A percentile compares a stretch with the other conserved stretches of the same genome.
These are phyloP conservation scores for Cytauxzoon felis DNA, from an alignment of 169 alveolate species.

Conservation along the genomic window DNA sequence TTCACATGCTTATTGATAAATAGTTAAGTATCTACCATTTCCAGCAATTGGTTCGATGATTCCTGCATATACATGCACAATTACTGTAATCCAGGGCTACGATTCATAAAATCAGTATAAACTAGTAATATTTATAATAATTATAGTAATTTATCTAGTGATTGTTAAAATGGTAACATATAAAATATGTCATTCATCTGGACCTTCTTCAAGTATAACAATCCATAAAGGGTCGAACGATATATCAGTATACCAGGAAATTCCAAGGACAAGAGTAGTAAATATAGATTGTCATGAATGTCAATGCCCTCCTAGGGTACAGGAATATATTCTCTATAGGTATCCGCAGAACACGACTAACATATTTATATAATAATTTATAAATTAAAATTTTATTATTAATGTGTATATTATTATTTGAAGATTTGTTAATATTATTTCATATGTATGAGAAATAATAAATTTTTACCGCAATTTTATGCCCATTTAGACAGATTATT, in stretches of 20 bases:
- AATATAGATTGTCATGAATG: not conserved
- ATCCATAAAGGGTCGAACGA: slow-evolving; percentile 2
- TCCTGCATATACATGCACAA: not conserved
- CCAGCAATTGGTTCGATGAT: not conserved
- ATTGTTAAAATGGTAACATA: slow-evolving; percentile 26
- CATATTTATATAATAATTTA: slow-evolving; percentile 16
- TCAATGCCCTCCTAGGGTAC: not conserved
- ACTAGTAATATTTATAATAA: not conserved
- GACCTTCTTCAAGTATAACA: slow-evolving; percentile 4
- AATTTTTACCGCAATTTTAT: too few species aligned
- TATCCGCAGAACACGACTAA: slow-evolving; percentile 16
- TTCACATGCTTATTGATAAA: too few species aligned
- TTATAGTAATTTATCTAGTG: not conserved
- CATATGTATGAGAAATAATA: too few species aligned
- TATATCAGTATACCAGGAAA: slow-evolving; percentile 1
- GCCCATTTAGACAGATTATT: too few species aligned
- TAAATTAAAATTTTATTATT: not conserved
- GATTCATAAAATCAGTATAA: not conserved
- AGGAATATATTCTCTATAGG: slow-evolving; percentile 21
- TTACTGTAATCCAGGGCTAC: not conserved
- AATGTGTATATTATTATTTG: too few species aligned
- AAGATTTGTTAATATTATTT: too few species aligned
- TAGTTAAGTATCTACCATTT: not conserved
- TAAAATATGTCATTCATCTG: slow-evolving; percentile 22
- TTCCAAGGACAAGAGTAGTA: slow-evolving; percentile 26